A percentile compares a stretch with the other conserved stretches of the same genome.
These are phyloP conservation scores for Margaritispora aquatica DNA, from an alignment of 495 filamentous ascomycete genomes.

Conservation along the genomic window DNA sequence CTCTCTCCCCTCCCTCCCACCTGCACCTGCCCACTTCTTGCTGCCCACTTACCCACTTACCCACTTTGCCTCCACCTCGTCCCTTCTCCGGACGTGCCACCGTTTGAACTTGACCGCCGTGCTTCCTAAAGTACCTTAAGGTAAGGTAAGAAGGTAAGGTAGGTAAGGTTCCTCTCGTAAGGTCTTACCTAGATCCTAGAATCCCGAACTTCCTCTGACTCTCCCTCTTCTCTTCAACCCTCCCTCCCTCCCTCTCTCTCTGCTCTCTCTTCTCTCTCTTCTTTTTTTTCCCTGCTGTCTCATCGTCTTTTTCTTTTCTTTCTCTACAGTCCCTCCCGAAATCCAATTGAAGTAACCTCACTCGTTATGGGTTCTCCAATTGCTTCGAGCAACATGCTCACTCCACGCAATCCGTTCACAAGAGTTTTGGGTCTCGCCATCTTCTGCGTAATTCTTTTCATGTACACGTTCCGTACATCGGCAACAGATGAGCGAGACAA, in stretches of 20 bases:
- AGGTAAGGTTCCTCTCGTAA: no score
- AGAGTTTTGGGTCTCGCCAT: conserved; percentile 9
- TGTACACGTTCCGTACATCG: conserved; percentile 13
- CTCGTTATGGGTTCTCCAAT: conserved; percentile 22
- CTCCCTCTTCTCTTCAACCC: background rate
- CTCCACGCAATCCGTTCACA: conserved; percentile 12
- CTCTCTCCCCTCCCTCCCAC: no score
- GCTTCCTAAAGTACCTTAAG: no score
- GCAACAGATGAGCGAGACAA: background rate
- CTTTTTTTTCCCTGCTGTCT: background rate
- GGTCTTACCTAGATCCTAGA: background rate
- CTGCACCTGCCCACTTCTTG: no score
- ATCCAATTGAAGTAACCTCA: conserved; percentile 6
- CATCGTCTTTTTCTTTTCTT: background rate
- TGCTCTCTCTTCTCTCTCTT: background rate
- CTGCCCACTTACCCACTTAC: no score
- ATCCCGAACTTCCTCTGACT: background rate
- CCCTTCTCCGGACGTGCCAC: background rate
- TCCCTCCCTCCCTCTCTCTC: background rate
- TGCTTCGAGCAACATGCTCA: conserved; percentile 7
- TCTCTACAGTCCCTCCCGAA: background rate
- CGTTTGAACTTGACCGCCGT: background rate
- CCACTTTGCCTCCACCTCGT: background rate
- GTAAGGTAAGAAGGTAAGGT: no score
- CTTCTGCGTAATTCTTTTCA: conserved; percentile 15